phyloP scores from a whole-genome alignment of 768 basidiomycete species.

The Trametes elegans region DNA sequence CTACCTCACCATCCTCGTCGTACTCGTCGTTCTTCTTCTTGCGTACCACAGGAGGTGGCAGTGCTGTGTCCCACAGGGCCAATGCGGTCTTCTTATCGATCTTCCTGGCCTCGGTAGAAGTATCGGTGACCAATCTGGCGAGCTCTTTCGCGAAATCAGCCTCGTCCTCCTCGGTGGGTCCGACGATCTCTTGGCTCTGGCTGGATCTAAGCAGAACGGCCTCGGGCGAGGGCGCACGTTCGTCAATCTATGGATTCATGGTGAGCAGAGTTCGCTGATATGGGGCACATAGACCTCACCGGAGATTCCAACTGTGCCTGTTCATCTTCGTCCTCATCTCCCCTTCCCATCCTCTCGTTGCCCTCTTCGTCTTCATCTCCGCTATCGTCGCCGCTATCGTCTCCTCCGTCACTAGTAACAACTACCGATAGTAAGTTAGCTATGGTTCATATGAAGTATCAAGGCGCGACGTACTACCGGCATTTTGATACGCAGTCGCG shows the following conservation, averaged over 20 bases:
- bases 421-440: constrained; percentile 13
- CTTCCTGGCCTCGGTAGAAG: constrained; percentile 76
- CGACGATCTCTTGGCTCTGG: constrained; percentile 69
- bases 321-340: constrained; percentile 71
- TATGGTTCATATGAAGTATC: constrained; percentile 17
- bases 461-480: constrained; percentile 43
- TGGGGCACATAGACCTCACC: constrained; percentile 43
- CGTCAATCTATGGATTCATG: constrained; percentile 59
- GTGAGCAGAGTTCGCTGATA: background rate
- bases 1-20: constrained; percentile 49
- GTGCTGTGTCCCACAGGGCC: constrained; percentile 86
- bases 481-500: constrained; percentile 58
- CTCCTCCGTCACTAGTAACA: constrained; percentile 28
- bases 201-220: constrained; percentile 66
- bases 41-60: constrained; percentile 61
- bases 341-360: constrained; percentile 39
- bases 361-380: constrained; percentile 54
- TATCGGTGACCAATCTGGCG: constrained; percentile 91
- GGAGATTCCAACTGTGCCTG: constrained; percentile 50
- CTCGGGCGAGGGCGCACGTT: constrained; percentile 83
- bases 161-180: constrained; percentile 86
- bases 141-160: constrained; percentile 95
- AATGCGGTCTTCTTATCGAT: constrained; percentile 87
- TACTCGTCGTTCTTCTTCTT: constrained; percentile 65
- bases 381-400: constrained; percentile 65